Base-by-base conservation (phyloP, 2,329 filamentous ascomycete species). In the Bertia moriformis region DNA sequence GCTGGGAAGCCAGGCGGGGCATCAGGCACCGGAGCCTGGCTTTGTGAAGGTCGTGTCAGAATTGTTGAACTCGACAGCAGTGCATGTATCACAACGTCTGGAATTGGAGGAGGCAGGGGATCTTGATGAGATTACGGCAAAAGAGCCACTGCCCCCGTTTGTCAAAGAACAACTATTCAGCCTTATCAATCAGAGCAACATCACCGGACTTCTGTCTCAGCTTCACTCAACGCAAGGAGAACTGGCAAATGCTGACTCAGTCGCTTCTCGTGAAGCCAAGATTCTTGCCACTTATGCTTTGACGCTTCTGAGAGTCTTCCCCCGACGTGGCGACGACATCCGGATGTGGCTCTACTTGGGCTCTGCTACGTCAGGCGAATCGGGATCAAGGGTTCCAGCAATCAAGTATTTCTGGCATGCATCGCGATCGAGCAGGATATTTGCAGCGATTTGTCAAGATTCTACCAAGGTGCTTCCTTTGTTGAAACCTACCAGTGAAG, bases 341-440 rank as follows among this genome's bases (percentile, higher is more conserved):
- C 80, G 88, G 17, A 93, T 96, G 85, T 89, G 86, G 62, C 65
- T 96, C 1, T 96, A 91, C 51, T 68, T 91, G 30, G 83, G 86
- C 0, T 53, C 52, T 46, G 15, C 43, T 60, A 51, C 39, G 55
- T 50, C 46, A 60, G 42, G 32, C 7, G 32, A 35, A 7, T 43
- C 55, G 19, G 50, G 50, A 49, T 45, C 42, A 43, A 61, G 52
- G 43, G 52, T 78, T 5, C 81, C 84, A 0, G 77, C 83, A 0
- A 77, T 89, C 42, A 79, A 81, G 47, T 94, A 86, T 51, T 84
- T 96, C 47, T 95, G 91, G 86, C 69, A 81, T 40, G 73, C 74
- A 19, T 67, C 73, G 37, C 66, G 63, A 42, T 58, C 59, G 15
- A 79, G 74, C 13, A 60, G 57, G 12, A 62, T 79, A 3, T 83